Evolutionary conservation across 306 rosid species (phyloP).

Genomic region (Trifolium dubium): DNA sequence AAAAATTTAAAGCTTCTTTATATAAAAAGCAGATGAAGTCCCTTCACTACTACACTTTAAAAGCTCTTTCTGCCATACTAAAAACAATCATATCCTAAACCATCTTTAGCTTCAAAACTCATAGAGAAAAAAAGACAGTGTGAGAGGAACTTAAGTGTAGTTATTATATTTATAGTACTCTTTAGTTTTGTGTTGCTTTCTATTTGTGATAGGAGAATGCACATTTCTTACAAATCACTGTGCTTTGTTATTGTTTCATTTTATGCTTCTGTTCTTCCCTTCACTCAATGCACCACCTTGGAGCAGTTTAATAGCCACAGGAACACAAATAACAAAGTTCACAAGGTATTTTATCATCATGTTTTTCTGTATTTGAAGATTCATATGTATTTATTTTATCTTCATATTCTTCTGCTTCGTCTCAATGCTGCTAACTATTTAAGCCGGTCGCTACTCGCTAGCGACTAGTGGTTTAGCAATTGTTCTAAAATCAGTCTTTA

Average conservation of each 20-base stretch:
- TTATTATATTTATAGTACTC: neutral
- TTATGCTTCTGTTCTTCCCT: constrained; percentile 58
- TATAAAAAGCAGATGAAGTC: constrained; percentile 41
- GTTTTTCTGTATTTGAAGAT: neutral
- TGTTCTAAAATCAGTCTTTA: neutral
- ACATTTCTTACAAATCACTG: constrained; percentile 37
- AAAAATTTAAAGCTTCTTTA: constrained; percentile 34
- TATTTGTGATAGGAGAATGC: constrained; percentile 57
- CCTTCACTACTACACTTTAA: constrained; percentile 44
- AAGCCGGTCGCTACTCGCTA: neutral
- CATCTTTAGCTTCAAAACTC: constrained; percentile 43
- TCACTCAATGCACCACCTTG: constrained; percentile 55
- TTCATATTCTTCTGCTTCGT: constrained; percentile 21
- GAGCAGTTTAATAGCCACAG: constrained; percentile 49
- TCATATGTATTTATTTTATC: neutral
- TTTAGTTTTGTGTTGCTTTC: constrained; percentile 15
- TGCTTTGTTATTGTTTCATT: constrained; percentile 42
- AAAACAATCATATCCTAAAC: constrained; percentile 50
- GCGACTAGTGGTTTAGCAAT: neutral
- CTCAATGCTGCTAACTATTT: constrained; percentile 4
- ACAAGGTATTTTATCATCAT: constrained; percentile 56
- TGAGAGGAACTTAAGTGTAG: constrained; percentile 10
- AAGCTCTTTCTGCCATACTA: constrained; percentile 45
- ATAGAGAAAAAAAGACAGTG: constrained; percentile 24
- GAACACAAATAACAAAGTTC: constrained; percentile 40